Evolutionary conservation across 2,329 filamentous ascomycete genomes (phyloP), one percentile per base, ranked within the genome.

Genomic region (Diaporthe destruens): DNA sequence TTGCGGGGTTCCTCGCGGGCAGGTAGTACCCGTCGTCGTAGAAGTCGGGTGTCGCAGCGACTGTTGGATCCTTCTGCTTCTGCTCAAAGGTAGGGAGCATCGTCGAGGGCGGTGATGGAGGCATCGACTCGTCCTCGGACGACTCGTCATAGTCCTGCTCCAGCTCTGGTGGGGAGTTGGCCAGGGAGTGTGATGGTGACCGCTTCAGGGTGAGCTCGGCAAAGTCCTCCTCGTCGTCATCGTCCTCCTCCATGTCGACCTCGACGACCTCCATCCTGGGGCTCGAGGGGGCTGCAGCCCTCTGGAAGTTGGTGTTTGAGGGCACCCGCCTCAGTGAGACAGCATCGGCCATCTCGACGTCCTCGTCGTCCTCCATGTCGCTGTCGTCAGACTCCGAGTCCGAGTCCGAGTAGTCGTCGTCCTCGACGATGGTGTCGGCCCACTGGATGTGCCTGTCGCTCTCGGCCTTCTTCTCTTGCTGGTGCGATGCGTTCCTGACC

Each of bases 391-490:
- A 81, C 16, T 86, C 89, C 61, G 83, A 81, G 18, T 86, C 89
- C 71, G 85, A 87, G 76, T 90, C 88, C 74, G 85, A 87, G 76
- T 87, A 85, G 76, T 89, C 88, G 76, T 93, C 91, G 76, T 94
- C 92, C 82, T 95, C 93, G 74, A 89, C 87, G 75, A 95, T 89
- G 71, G 89, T 87, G 82, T 97, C 94, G 79, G 94, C 93, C 94
- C 94, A 98, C 87, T 96, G 93, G 78, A 97, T 90, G 85, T 94
- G 94, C 82, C 89, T 90, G 75, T 93, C 90, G 75, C 93, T 89
- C 77, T 92, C 87, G 74, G 44, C 56, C 42, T 25, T 85, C 79
- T 69, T 81, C 77, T 84, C 74, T 29, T 56, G 51, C 47, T 65
- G 55, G 29, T 69, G 36, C 80, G 79, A 78, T 78, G 93, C 93